phyloP scores from a whole-genome alignment of 257 asterid species.

The Penstemon eatonii region DNA sequence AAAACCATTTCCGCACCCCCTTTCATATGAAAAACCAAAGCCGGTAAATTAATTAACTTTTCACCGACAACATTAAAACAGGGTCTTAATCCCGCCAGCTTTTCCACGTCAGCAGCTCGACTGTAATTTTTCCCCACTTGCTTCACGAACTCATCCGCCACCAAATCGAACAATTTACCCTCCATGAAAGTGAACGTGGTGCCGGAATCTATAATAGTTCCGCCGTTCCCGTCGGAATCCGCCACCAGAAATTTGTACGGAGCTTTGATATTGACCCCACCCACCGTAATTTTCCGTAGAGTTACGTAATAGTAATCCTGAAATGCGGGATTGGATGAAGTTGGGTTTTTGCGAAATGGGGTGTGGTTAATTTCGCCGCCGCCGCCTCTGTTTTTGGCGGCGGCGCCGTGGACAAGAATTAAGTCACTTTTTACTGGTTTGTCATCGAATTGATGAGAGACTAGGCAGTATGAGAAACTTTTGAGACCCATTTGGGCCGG shows the following conservation, averaged over 20 bases:
- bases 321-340: conserved; percentile 29
- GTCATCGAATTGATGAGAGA: conserved; percentile 53
- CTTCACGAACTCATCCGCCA: conserved; percentile 44
- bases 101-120: conserved; percentile 37
- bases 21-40: conserved; percentile 41
- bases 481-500: conserved; percentile 50
- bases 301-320: conserved; percentile 46
- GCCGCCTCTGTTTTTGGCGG: neutral
- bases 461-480: conserved; percentile 53
- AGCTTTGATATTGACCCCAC: conserved; percentile 42
- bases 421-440: conserved; percentile 41
- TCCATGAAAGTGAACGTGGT: conserved; percentile 54
- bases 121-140: conserved; percentile 39
- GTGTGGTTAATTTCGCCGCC: conserved; percentile 34
- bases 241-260: conserved; percentile 44
- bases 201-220: conserved; percentile 61
- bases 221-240: conserved; percentile 50
- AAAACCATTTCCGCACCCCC: conserved; percentile 55
- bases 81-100: conserved; percentile 43
- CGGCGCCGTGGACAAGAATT: conserved; percentile 25
- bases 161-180: conserved; percentile 25
- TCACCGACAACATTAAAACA: conserved; percentile 44
- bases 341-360: conserved; percentile 39
- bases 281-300: conserved; percentile 49
- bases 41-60: conserved; percentile 28